Conservation (phyloP, 331 rosid genomes). For the Prunus yedoensis region DNA sequence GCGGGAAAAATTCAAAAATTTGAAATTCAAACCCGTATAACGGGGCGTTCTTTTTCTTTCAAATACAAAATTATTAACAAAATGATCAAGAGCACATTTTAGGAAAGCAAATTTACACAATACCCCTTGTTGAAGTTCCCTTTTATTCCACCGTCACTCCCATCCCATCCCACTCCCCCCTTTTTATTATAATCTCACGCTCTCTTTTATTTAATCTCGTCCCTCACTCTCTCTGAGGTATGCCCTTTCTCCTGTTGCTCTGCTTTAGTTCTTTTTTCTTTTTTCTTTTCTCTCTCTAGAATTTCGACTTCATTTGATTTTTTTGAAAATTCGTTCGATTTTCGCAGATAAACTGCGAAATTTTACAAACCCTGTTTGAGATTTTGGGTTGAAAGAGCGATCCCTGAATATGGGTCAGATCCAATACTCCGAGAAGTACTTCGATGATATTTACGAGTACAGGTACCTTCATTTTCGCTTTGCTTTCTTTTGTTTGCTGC, state of each 20-base stretch:
- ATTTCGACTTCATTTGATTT: not conserved
- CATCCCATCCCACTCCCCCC: not conserved
- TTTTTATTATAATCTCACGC: not conserved
- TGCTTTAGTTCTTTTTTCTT: not conserved
- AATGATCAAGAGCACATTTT: not conserved
- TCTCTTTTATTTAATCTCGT: not conserved
- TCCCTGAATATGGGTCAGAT: constrained; percentile 73
- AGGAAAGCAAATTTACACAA: constrained; percentile 24
- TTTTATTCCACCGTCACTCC: not conserved
- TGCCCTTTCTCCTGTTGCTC: not conserved
- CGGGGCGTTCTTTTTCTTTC: too few relatives aligned
- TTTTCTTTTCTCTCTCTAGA: not conserved
- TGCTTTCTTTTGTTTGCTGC: not conserved
- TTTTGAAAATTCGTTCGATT: not conserved
- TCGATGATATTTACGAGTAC: constrained; percentile 82
- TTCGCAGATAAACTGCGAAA: not conserved
- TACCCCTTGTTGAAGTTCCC: constrained; percentile 14
- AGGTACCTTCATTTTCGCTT: constrained; percentile 41
- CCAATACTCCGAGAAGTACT: constrained; percentile 97
- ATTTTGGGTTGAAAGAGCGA: not conserved
- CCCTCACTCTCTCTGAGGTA: not conserved
- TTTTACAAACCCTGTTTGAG: not conserved
- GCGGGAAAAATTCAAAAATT: constrained; percentile 51
- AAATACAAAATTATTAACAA: not conserved
- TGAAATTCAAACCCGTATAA: constrained; percentile 31